phyloP scores from a whole-genome alignment of 2,329 filamentous ascomycete genomes.

The Colletotrichum echinochloae region DNA sequence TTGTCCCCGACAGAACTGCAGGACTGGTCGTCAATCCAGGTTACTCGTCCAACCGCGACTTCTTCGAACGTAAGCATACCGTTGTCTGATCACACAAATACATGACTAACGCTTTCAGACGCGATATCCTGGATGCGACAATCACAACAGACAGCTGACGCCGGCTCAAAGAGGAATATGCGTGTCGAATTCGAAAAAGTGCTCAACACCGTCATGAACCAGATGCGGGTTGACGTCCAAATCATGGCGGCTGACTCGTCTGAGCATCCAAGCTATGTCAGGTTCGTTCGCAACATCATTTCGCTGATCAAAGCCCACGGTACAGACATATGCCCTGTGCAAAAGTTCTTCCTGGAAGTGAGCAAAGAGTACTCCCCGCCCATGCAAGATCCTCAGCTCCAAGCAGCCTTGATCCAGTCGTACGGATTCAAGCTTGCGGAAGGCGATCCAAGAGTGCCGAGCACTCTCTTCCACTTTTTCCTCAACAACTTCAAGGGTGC shows the following conservation, averaged over 20 bases:
- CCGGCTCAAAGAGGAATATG: slow-evolving; percentile 51
- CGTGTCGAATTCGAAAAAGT: slow-evolving; percentile 56
- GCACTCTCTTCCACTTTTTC: slow-evolving; percentile 68
- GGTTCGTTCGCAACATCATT: slow-evolving; percentile 65
- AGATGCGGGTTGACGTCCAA: slow-evolving; percentile 64
- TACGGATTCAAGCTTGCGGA: slow-evolving; percentile 68
- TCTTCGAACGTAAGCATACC: slow-evolving; percentile 59
- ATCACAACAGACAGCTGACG: slow-evolving; percentile 55
- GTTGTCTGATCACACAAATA: neutral
- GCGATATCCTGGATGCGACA: slow-evolving; percentile 64
- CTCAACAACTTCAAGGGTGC: slow-evolving; percentile 69
- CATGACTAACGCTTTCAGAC: slow-evolving; percentile 42
- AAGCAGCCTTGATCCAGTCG: slow-evolving; percentile 66
- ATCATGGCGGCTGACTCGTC: slow-evolving; percentile 49
- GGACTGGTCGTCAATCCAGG: slow-evolving; percentile 54
- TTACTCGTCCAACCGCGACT: slow-evolving; percentile 61
- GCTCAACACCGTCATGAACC: slow-evolving; percentile 63
- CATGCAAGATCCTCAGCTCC: slow-evolving; percentile 66
- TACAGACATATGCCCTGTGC: slow-evolving; percentile 64
- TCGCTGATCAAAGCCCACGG: slow-evolving; percentile 66
- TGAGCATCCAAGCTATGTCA: slow-evolving; percentile 61
- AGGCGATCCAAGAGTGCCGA: slow-evolving; percentile 59
- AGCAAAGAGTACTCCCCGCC: slow-evolving; percentile 68
- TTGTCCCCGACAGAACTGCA: slow-evolving; percentile 56
- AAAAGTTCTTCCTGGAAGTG: slow-evolving; percentile 68